Base-by-base conservation (phyloP, 1,284 basidiomycete species). In the Tranzscheliella williamsii region DNA sequence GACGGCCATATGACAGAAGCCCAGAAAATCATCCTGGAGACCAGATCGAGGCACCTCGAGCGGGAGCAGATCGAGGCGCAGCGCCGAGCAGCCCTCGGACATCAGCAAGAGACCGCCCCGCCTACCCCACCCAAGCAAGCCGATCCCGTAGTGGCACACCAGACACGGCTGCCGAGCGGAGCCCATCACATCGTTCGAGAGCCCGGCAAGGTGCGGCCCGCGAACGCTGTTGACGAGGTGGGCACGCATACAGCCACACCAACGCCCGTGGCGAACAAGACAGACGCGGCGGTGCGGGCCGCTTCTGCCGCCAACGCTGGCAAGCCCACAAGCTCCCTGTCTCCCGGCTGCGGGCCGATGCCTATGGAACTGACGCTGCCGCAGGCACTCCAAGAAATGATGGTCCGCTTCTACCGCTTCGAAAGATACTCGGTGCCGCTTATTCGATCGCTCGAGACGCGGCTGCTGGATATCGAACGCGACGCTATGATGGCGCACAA, bases 361-460 rank as follows among this genome's bases (percentile, higher is more conserved):
- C 69, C 67, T 0, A 35, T 47, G 12, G 62, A 68, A 21, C 48
- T 75, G 56, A 39, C 65, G 1, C 46, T 75, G 18, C 52, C 45
- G 9, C 40, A 65, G n/a, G 72, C 73, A 16, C 54, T 76, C 11
- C 70, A 75, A 38, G 73, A 75, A 34, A 67, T 73, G 62, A 74
- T 75, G 73, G 39, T 65, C 16, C 73, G 74, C 27, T 76, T 76
- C 57, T 76, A 76, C 65, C 62, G 72, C 15, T 76, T 72, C 52
- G 74, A 76, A 45, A 55, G 71, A 4, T 75, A 75, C 57, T 72
- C 73, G 9, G 67, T 76, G 7, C 74, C 74, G 5, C 57, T 75
- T 20, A 58, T 76, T 17, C 64, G 72, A 12, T 66, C 67, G 23
- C 62, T 76, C 43, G 74, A 76, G 38, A 66, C 56, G 22, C 63